Percentiles rank a stretch among this genome's conserved stretches.
phyloP scores from a whole-genome alignment of 1,139 yeast species.

The Sugiyamaella neomexicana region DNA sequence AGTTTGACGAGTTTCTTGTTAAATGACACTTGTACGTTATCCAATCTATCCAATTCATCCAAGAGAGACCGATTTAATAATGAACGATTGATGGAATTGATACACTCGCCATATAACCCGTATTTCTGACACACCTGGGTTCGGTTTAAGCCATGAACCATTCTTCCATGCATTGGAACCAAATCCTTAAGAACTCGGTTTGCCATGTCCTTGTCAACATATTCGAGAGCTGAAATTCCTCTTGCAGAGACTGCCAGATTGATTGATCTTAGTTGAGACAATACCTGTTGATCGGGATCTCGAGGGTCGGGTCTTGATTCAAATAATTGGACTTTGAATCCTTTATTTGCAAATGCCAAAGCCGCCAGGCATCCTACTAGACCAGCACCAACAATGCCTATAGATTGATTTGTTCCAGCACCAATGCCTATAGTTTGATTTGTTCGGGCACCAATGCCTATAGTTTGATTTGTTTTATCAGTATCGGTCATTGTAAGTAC shows the following conservation, averaged over 20 bases:
- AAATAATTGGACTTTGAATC: conserved; percentile 69
- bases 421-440: too few species aligned
- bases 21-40: conserved; percentile 52
- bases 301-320: conserved; percentile 55
- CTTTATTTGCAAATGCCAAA: conserved; percentile 68
- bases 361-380: conserved; percentile 89
- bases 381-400: conserved; percentile 60
- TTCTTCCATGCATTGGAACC: conserved; percentile 85
- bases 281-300: conserved; percentile 29
- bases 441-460: conserved; percentile 41
- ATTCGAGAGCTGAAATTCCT: conserved; percentile 69
- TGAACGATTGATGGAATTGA: conserved; percentile 81
- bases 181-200: conserved; percentile 56
- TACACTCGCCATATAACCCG: conserved; percentile 81
- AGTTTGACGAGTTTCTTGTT: conserved; percentile 53
- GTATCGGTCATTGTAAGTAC: too few species aligned
- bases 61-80: conserved; percentile 64
- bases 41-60: conserved; percentile 55
- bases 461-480: too few species aligned
- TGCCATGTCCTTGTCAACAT: conserved; percentile 61
- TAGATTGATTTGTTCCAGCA: conserved; percentile 21
- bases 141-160: conserved; percentile 77
- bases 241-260: conserved; percentile 85
- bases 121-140: conserved; percentile 67
- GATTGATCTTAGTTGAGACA: conserved; percentile 52